These are phyloP conservation scores for Tolypocladium paradoxum DNA, from an alignment of 2,329 filamentous ascomycete genomes.

Conservation along the genomic window DNA sequence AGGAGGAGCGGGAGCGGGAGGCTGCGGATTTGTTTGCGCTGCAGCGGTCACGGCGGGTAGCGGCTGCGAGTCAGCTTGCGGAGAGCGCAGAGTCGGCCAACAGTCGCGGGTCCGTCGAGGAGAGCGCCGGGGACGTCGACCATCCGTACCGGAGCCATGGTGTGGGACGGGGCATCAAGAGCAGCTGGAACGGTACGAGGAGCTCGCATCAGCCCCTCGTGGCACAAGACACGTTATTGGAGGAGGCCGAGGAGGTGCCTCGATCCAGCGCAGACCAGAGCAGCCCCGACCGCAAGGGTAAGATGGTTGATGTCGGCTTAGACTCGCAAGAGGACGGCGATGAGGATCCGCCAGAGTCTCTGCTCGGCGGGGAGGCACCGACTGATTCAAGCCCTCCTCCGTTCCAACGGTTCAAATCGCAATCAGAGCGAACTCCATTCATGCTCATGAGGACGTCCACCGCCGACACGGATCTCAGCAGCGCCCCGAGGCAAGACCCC, in stretches of 20 bases:
- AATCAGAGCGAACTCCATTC: constrained; percentile 26
- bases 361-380: constrained; percentile 42
- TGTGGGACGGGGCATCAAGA: constrained; percentile 44
- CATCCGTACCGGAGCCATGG: constrained; percentile 34
- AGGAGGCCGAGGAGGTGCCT: constrained; percentile 31
- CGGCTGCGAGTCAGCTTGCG: constrained; percentile 71
- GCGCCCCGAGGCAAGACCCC: constrained; percentile 22
- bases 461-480: constrained; percentile 37
- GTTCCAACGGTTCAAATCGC: constrained; percentile 47
- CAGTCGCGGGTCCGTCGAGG: constrained; percentile 25
- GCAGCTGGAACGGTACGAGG: constrained; percentile 51
- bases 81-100: constrained; percentile 66
- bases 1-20: constrained; percentile 80
- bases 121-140: constrained; percentile 16
- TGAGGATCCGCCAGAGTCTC: constrained; percentile 46
- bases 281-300: constrained; percentile 36
- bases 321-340: constrained; percentile 54
- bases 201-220: constrained; percentile 22
- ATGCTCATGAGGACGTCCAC: constrained; percentile 30
- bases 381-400: constrained; percentile 46
- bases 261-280: constrained; percentile 20
- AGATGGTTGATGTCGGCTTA: constrained; percentile 80
- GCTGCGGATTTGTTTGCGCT: constrained; percentile 90
- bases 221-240: constrained; percentile 22
- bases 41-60: constrained; percentile 79